phyloP scores from a whole-genome alignment of 257 asterid species.

The Coffea eugenioides region DNA sequence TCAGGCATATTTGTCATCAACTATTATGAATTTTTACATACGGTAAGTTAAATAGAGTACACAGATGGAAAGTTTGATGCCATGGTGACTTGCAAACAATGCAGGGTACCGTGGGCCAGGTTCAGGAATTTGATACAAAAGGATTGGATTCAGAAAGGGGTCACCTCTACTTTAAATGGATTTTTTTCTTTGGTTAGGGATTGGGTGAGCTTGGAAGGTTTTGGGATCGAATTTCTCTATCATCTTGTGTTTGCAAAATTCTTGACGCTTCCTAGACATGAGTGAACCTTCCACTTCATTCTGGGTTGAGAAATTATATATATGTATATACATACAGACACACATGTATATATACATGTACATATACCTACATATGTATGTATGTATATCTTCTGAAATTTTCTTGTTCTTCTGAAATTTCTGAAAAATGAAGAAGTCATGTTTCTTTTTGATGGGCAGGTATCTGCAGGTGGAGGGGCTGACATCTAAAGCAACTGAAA shows the following conservation, averaged over 20 bases:
- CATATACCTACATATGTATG: too few species aligned
- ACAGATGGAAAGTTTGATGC: background rate
- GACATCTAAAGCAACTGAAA: slow-evolving; percentile 28
- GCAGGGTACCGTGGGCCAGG: background rate
- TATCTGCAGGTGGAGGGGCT: slow-evolving; percentile 80
- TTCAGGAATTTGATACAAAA: background rate
- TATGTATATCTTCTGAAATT: background rate
- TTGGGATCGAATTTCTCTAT: background rate
- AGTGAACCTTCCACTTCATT: background rate
- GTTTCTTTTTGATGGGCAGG: slow-evolving; percentile 34
- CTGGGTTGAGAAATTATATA: too few species aligned
- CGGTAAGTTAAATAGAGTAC: slow-evolving; percentile 45
- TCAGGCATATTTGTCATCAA: slow-evolving; percentile 68
- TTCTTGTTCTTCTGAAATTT: background rate
- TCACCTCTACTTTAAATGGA: background rate
- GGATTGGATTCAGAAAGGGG: background rate
- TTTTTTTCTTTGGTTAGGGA: too few species aligned
- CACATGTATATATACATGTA: too few species aligned
- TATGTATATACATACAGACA: too few species aligned
- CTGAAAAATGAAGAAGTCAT: background rate
- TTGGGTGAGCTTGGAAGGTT: background rate
- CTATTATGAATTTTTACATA: slow-evolving; percentile 87
- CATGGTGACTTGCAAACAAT: background rate
- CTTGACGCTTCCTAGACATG: background rate
- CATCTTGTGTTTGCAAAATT: slow-evolving; percentile 1